Evolutionary conservation across 345 rosid species (phyloP).

Genomic region (Isatis tinctoria): DNA sequence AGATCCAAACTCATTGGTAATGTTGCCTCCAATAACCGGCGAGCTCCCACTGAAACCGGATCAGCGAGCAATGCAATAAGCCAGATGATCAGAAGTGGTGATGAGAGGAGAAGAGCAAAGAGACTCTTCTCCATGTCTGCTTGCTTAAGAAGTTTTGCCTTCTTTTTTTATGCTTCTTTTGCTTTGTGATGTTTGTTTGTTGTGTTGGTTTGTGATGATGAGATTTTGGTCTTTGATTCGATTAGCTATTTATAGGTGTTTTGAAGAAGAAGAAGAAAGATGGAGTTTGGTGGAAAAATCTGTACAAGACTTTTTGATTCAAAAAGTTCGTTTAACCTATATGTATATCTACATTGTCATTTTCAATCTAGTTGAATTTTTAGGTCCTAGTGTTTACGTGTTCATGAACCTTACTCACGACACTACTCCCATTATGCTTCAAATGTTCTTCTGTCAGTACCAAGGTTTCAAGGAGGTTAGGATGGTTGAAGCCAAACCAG

Average conservation of each 20-base stretch:
- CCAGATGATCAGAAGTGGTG: conserved; percentile 23
- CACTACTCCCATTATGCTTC: conserved; percentile 74
- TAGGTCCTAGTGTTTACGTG: conserved; percentile 16
- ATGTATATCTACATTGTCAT: conserved; percentile 23
- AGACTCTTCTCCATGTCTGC: conserved; percentile 29
- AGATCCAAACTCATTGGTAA: too few relatives aligned
- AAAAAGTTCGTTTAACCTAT: conserved; percentile 27
- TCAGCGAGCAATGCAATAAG: conserved; percentile 12
- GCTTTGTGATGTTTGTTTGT: conserved; percentile 10
- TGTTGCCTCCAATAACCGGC: conserved; percentile 28
- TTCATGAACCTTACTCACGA: conserved; percentile 69
- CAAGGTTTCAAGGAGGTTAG: conserved; percentile 90
- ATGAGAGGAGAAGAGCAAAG: conserved; percentile 12
- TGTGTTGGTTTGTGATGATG: too few relatives aligned
- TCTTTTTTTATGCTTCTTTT: neutral
- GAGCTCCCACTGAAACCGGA: conserved; percentile 24
- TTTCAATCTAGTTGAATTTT: conserved; percentile 20
- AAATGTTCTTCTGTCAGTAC: conserved; percentile 69
- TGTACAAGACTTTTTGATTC: neutral
- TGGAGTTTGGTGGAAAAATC: conserved; percentile 30
- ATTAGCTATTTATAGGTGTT: too few relatives aligned
- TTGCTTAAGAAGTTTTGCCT: conserved; percentile 12
- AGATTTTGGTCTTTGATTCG: too few relatives aligned
- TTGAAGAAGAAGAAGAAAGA: neutral
- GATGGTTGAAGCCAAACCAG: conserved; percentile 95